Evolutionary conservation across 768 basidiomycete genomes (phyloP), one percentile per base, ranked within the genome.

Genomic region (Auriculariales sp.): DNA sequence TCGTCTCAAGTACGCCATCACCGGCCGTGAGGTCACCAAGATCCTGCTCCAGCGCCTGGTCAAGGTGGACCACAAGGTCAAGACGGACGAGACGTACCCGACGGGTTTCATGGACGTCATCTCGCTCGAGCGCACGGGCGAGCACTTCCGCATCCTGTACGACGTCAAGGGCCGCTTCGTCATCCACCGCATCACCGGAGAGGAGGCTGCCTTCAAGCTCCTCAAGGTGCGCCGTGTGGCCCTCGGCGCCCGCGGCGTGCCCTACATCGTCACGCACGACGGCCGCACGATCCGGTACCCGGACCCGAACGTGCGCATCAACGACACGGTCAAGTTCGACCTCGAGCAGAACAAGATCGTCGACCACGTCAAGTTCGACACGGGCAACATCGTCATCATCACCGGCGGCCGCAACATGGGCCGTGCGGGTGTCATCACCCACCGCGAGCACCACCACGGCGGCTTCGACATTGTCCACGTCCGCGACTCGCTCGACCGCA

Each of bases 331-430:
- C 68, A 95, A 90, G 69, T 98, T 85, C 65, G 95, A 98, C 69
- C 72, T 99, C 54, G 87, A 90, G 66, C 83, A 90, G 69, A 77
- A 78, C 70, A 95, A 97, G 74, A 92, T 99, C 65, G 77, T 69
- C 49, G 86, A 93, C 62, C 88, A 78, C 62, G 83, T 94, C 66
- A 86, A 90, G 68, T 99, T 98, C 65, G 95, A 98, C 64, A 89
- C 88, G 34, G 93, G 94, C 53, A 95, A 97, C 74, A 79, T 94
- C 56, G 90, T 88, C 66, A 89, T 94, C 76, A 78, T 95, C 71
- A 99, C 95, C 54, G 95, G 95, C 63, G 95, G 95, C 55, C 91
- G 94, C 66, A 99, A 98, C 83, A 97, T 97, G 91, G 95, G 95
- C 57, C 81, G 95, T 71, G 86, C 82, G 50, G 95, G 95, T 72